A percentile compares a stretch with the other conserved stretches of the same genome.
Evolutionary conservation across 2,329 filamentous ascomycete species (phyloP).

Genomic region (Talaromyces sp.): DNA sequence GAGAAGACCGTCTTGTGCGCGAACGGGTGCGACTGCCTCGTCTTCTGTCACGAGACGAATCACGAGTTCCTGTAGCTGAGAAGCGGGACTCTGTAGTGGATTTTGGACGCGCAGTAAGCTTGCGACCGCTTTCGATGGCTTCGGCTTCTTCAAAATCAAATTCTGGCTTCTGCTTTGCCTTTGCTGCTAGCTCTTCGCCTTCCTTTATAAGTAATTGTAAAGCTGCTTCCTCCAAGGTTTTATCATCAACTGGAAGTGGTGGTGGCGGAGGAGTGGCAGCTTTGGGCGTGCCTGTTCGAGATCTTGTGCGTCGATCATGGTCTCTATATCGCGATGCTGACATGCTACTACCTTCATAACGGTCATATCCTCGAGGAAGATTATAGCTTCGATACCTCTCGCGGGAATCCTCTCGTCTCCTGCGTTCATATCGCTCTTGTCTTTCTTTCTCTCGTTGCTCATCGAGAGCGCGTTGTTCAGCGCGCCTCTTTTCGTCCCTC

Average conservation of each 20-base stretch:
- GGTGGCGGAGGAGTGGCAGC: conserved; percentile 29
- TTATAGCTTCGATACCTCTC: conserved; percentile 32
- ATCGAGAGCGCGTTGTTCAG: conserved; percentile 52
- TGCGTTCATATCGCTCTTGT: conserved; percentile 45
- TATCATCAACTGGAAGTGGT: conserved; percentile 46
- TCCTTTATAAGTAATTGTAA: conserved; percentile 54
- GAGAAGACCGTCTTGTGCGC: conserved; percentile 23
- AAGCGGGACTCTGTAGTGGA: conserved; percentile 27
- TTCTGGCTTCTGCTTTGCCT: conserved; percentile 49
- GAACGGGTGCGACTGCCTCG: conserved; percentile 29
- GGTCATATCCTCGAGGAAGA: conserved; percentile 18
- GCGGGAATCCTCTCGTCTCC: conserved; percentile 43
- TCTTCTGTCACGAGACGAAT: conserved; percentile 27
- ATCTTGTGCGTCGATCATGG: conserved; percentile 32
- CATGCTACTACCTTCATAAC: conserved; percentile 17
- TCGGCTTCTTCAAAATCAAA: conserved; percentile 50
- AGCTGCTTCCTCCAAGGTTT: conserved; percentile 55
- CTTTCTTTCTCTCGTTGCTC: conserved; percentile 53
- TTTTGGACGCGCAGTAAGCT: conserved; percentile 31
- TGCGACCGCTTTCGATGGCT: conserved; percentile 39
- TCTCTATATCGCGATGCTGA: conserved; percentile 26
- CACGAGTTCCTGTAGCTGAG: conserved; percentile 25
- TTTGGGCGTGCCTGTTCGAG: conserved; percentile 28
- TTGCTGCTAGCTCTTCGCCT: conserved; percentile 53
- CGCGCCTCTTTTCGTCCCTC: conserved; percentile 47